Conservation (phyloP, 106 monocot genomes). For the Xerophyta viscosa region DNA sequence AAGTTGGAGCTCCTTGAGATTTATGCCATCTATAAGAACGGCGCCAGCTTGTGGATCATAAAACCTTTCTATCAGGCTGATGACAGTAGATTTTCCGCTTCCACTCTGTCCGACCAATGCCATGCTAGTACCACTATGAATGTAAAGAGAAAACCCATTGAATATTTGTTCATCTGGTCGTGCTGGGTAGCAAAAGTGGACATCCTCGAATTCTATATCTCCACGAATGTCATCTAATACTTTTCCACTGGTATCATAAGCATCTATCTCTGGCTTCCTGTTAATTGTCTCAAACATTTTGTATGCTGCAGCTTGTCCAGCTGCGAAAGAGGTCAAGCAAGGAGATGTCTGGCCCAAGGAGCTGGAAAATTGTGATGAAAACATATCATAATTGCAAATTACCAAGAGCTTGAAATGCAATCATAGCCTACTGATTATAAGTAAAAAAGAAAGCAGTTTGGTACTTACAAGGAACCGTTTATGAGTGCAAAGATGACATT, state of each 20-base stretch:
- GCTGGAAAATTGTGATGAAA: no score
- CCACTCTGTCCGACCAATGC: conserved; percentile 48
- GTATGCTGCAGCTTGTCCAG: conserved; percentile 54
- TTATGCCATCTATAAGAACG: conserved; percentile 36
- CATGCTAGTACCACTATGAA: conserved; percentile 19
- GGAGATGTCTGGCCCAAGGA: conserved; percentile 45
- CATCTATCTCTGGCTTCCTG: conserved; percentile 53
- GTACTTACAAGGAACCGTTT: conserved; percentile 56
- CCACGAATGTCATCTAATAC: conserved; percentile 32
- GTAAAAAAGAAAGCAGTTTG: no score
- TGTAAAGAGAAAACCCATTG: conserved; percentile 33
- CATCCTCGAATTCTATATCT: conserved; percentile 47
- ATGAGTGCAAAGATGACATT: conserved; percentile 53
- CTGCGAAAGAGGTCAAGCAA: conserved; percentile 44
- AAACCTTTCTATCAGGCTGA: conserved; percentile 37
- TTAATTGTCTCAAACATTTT: conserved; percentile 69
- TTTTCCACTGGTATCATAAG: conserved; percentile 31
- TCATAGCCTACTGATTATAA: no score
- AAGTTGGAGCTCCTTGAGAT: conserved; percentile 32
- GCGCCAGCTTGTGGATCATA: conserved; percentile 45
- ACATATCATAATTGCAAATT: no score
- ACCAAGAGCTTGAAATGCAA: no score
- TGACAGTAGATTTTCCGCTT: conserved; percentile 41
- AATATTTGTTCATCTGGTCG: conserved; percentile 58
- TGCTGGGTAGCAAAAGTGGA: conserved; percentile 55